Evolutionary conservation across 768 basidiomycete genomes (phyloP), one percentile per base, ranked within the genome.

Genomic region (Auricularia sp.): DNA sequence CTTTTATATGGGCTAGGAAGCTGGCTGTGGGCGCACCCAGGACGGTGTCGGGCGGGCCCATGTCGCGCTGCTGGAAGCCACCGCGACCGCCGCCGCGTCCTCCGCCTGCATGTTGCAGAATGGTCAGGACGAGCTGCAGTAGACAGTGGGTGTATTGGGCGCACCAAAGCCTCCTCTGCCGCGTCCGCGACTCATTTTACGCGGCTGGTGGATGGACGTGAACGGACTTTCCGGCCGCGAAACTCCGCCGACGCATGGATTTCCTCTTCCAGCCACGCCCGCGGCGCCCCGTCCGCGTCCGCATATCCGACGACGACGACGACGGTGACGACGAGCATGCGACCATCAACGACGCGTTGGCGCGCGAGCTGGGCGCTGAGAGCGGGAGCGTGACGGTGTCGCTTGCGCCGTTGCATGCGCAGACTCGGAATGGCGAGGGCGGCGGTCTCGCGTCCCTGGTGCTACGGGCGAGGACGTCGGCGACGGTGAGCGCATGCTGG

Each of bases 1-100:
- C 34, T 33, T 47, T 51, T 1, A 3, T 18, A 42, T n/a, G n/a
- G 47, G 21, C 35, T 54, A 12, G 23, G 16, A 33, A 36, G 7
- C 16, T n/a, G 35, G 36, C 23, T 43, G 5, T 58, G 21, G 35
- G 18, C 44, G 39, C 68, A 87, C 91, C 91, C 51, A 91, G 73
- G 21, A 93, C 89, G 61, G 81, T 81, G 56, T 90, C 89, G 59
- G 91, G 91, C 71, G 91, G 91, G 10, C 91, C 91, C 18, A 77
- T 65, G 70, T 92, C 89, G 54, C 88, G 81, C 66, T 86, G 87
- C 67, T 84, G 81, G 68, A 84, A 87, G 56, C 87, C 87, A 47
- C 88, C 87, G 10, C 89, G 79, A n/a, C 84, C 23, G 34, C 56
- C 56, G 34, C 56, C 29, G 23, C 43, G 35, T 34, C 43, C 61